phyloP scores from a whole-genome alignment of 192 early-diverging fungal species.

The Rhizoclosmatium sp. region DNA sequence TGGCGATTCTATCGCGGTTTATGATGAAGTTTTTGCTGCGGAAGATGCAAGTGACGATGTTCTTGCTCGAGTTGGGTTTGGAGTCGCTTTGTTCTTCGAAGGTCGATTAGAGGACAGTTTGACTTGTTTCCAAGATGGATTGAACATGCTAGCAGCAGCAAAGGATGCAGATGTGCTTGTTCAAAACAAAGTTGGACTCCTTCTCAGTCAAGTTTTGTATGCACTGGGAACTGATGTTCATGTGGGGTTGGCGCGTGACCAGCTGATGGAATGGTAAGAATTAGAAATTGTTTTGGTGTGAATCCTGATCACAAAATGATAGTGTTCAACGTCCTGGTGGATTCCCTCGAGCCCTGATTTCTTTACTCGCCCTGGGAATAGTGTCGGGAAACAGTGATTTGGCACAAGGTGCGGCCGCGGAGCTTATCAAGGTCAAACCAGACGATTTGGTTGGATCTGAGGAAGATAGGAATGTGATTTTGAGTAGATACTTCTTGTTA shows the following conservation, averaged over 20 bases:
- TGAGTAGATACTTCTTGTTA: conserved; percentile 43
- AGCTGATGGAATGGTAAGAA: conserved; percentile 74
- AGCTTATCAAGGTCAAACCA: conserved; percentile 64
- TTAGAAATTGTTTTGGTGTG: conserved; percentile 20
- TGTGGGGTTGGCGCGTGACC: conserved; percentile 76
- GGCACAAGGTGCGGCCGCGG: conserved; percentile 68
- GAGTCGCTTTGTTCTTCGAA: conserved; percentile 80
- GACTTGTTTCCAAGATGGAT: conserved; percentile 74
- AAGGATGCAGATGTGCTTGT: conserved; percentile 44
- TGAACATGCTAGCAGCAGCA: conserved; percentile 60
- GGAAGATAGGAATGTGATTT: conserved; percentile 34
- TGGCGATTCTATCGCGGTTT: conserved; percentile 63
- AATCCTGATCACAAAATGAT: not conserved
- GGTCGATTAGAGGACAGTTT: conserved; percentile 73
- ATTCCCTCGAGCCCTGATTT: conserved; percentile 71
- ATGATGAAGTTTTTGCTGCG: conserved; percentile 46
- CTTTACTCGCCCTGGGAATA: conserved; percentile 74
- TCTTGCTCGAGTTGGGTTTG: conserved; percentile 62
- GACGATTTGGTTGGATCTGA: conserved; percentile 30
- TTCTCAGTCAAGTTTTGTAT: conserved; percentile 89
- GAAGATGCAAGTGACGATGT: conserved; percentile 17
- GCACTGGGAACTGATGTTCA: conserved; percentile 84
- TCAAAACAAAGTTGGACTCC: conserved; percentile 71
- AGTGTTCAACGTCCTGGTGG: conserved; percentile 63
- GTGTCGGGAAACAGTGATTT: conserved; percentile 67